These are phyloP conservation scores for Dipteronia sinensis DNA, from an alignment of 345 rosid genomes.

Conservation along the genomic window DNA sequence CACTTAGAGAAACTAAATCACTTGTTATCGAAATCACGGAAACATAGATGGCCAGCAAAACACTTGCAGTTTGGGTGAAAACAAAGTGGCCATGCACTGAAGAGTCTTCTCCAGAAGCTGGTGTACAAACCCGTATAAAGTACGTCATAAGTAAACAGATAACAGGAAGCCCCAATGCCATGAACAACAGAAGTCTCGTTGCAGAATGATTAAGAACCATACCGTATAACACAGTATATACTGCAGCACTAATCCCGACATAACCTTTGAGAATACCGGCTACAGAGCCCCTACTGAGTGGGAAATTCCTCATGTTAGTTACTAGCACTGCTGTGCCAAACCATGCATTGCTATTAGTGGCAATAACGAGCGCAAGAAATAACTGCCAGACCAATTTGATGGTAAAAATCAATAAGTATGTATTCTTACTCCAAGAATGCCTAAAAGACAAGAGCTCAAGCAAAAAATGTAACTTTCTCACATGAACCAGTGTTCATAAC, in stretches of 20 bases:
- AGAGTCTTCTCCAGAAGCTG: constrained; percentile 89
- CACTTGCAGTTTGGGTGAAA: constrained; percentile 66
- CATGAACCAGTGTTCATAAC: not conserved
- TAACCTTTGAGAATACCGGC: constrained; percentile 90
- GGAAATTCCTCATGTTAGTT: constrained; percentile 95
- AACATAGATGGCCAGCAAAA: constrained; percentile 72
- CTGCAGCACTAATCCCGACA: constrained; percentile 76
- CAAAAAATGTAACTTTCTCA: no score
- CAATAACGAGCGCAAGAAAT: constrained; percentile 73
- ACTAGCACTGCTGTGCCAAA: constrained; percentile 83
- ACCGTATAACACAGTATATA: constrained; percentile 73
- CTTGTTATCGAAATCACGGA: constrained; percentile 51
- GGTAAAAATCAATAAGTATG: not conserved
- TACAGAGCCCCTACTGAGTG: constrained; percentile 78
- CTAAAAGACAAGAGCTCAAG: not conserved
- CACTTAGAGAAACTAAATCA: constrained; percentile 43
- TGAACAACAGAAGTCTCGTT: constrained; percentile 59
- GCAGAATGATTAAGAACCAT: constrained; percentile 60
- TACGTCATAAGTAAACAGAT: constrained; percentile 68
- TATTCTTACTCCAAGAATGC: not conserved
- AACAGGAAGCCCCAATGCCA: constrained; percentile 74
- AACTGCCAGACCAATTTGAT: constrained; percentile 49
- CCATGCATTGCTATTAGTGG: constrained; percentile 84
- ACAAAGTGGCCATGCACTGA: constrained; percentile 74
- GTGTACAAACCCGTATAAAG: constrained; percentile 76